Percentiles rank a stretch among this genome's conserved stretches.
Evolutionary conservation across 1,284 basidiomycete species (phyloP).

Genomic region (Papiliotrema fonsecae): DNA sequence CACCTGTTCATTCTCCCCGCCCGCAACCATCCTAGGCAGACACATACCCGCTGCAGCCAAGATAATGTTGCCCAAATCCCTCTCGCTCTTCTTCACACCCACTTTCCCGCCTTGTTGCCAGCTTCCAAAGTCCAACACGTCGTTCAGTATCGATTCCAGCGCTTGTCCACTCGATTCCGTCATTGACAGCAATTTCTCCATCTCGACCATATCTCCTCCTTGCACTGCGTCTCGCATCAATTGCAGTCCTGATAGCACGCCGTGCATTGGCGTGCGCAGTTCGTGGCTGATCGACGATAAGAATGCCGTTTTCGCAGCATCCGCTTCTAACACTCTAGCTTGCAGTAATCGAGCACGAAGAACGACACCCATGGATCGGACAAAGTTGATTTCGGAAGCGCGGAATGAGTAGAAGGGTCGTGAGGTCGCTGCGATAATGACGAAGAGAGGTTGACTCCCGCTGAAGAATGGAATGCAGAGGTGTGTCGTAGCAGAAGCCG

Average conservation of each 20-base stretch:
- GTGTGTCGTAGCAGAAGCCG: slow-evolving; percentile 9
- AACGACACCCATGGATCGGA: slow-evolving; percentile 23
- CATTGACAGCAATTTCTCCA: slow-evolving; percentile 9
- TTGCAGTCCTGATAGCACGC: slow-evolving; percentile 27
- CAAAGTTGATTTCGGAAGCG: slow-evolving; percentile 14
- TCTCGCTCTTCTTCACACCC: slow-evolving; percentile 1
- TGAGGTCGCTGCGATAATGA: slow-evolving; percentile 18
- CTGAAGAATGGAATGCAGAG: slow-evolving; percentile 23
- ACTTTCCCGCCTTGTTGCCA: slow-evolving; percentile 7
- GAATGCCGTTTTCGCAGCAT: slow-evolving; percentile 35
- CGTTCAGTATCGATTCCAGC: slow-evolving; percentile 24
- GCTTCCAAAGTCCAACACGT: slow-evolving; percentile 29
- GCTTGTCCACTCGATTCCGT: slow-evolving; percentile 24
- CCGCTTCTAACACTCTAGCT: slow-evolving; percentile 23
- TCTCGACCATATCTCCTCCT: slow-evolving; percentile 7
- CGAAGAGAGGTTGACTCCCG: slow-evolving; percentile 18
- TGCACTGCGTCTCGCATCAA: slow-evolving; percentile 17
- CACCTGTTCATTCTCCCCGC: slow-evolving; percentile 2
- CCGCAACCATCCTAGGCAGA: slow-evolving; percentile 7
- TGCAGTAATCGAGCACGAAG: slow-evolving; percentile 20
- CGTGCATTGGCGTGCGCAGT: slow-evolving; percentile 36
- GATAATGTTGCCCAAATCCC: slow-evolving; percentile 12
- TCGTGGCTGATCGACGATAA: slow-evolving; percentile 39
- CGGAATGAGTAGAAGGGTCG: slow-evolving; percentile 6
- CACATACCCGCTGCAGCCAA: slow-evolving; percentile 13